These are phyloP conservation scores for Naganishia vishniacii DNA, from an alignment of 768 basidiomycete species.

Conservation along the genomic window DNA sequence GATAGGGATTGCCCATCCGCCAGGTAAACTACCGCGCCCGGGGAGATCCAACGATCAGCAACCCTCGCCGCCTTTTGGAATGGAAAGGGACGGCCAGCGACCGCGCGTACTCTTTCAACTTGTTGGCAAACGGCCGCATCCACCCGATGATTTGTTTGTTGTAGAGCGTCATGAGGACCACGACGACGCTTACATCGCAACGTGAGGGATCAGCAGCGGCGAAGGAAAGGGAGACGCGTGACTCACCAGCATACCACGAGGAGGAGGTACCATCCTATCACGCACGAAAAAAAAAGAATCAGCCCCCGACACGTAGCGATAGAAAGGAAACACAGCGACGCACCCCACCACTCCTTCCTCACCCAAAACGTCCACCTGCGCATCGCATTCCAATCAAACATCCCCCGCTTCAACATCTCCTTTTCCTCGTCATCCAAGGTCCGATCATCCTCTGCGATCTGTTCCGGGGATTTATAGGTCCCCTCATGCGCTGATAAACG, in stretches of 20 bases:
- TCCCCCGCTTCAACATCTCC: conserved; percentile 39
- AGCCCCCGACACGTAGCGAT: too few species aligned
- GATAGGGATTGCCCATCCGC: conserved; percentile 73
- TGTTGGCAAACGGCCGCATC: conserved; percentile 62
- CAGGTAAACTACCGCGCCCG: conserved; percentile 39
- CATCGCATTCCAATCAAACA: conserved; percentile 43
- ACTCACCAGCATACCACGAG: conserved; percentile 49
- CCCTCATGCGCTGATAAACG: not conserved
- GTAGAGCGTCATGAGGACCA: conserved; percentile 58
- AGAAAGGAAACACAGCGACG: conserved; percentile 2
- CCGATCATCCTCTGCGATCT: conserved; percentile 16
- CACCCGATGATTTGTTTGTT: conserved; percentile 67
- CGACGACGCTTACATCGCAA: conserved; percentile 47
- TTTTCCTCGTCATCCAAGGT: conserved; percentile 37
- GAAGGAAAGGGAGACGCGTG: not conserved
- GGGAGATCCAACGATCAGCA: too few species aligned
- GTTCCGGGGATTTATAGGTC: not conserved
- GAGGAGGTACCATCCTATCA: conserved; percentile 46
- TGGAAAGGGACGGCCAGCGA: too few species aligned
- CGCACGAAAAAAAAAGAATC: not conserved
- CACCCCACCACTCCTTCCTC: conserved; percentile 44
- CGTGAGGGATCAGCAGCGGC: not conserved
- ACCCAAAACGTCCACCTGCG: conserved; percentile 45
- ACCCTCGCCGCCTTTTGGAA: not conserved
- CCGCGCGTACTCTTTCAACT: conserved; percentile 54